Conservation (phyloP, 2,329 filamentous ascomycete genomes). For the Neonectria sp. region DNA sequence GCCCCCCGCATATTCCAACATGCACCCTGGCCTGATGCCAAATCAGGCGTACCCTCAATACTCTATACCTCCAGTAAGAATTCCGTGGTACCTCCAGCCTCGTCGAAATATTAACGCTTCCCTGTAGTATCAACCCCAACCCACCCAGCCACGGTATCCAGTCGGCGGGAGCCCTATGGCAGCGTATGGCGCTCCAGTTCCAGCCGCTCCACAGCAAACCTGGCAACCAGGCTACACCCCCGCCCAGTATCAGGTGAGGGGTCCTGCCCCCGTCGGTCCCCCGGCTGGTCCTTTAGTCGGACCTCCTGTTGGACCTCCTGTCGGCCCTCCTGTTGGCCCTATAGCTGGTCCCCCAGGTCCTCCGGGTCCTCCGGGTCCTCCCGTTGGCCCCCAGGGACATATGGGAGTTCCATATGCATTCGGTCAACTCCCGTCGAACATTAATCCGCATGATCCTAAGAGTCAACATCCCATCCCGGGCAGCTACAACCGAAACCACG, state of each 20-base stretch:
- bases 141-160: slow-evolving; percentile 52
- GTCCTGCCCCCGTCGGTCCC: slow-evolving; percentile 40
- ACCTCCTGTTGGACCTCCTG: not conserved
- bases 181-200: slow-evolving; percentile 54
- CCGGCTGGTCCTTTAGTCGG: slow-evolving; percentile 43
- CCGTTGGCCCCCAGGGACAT: slow-evolving; percentile 47
- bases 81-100: slow-evolving; percentile 18
- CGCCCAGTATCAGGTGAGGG: slow-evolving; percentile 50
- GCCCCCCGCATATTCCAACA: slow-evolving; percentile 59
- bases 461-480: slow-evolving; percentile 88
- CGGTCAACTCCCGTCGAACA: slow-evolving; percentile 81
- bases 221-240: slow-evolving; percentile 58
- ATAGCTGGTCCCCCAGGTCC: slow-evolving; percentile 47
- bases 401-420: slow-evolving; percentile 76
- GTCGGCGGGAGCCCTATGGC: slow-evolving; percentile 54
- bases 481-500: slow-evolving; percentile 82
- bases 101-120: slow-evolving; percentile 31
- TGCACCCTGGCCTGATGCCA: slow-evolving; percentile 60
- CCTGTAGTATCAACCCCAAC: slow-evolving; percentile 50
- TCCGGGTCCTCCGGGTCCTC: slow-evolving; percentile 69
- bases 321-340: slow-evolving; percentile 35
- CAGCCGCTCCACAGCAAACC: slow-evolving; percentile 48
- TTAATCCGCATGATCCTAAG: slow-evolving; percentile 79
- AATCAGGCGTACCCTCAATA: slow-evolving; percentile 63
- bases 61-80: slow-evolving; percentile 59